Evolutionary conservation across 208 protist genomes (phyloP), one percentile per base, ranked within the genome.

Genomic region (Acanthamoeba healyi): DNA sequence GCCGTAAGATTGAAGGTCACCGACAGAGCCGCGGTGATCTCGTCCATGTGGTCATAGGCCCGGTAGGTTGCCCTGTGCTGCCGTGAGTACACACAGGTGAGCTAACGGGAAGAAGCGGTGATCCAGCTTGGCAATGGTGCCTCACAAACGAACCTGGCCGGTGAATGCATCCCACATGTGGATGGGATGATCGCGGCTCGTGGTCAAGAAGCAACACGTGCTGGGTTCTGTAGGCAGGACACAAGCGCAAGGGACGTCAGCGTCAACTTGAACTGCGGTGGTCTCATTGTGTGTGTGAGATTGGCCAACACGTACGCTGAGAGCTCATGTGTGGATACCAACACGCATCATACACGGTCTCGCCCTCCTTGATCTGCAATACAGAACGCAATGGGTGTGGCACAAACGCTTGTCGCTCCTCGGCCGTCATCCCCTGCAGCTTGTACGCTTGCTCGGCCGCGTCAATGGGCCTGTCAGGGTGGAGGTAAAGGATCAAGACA

Each of bases 261-360:
- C n/a, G n/a, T n/a, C n/a, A n/a, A n/a, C n/a, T n/a, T n/a, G n/a
- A n/a, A n/a, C n/a, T n/a, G n/a, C n/a, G n/a, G n/a, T n/a, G n/a
- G n/a, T n/a, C n/a, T n/a, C n/a, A n/a, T n/a, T n/a, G n/a, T n/a
- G n/a, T n/a, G n/a, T n/a, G n/a, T n/a, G n/a, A 1, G 15, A 19
- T 54, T 54, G 49, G 49, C 49, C 22, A 19, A 26, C 51, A 63
- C 32, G 46, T 86, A 86, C 77, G 77, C 44, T 51, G 44, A 1
- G 84, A 91, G 38, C 72, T 91, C 84, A 91, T 91, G 84, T 91
- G 84, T 14, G 84, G 84, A 49, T 91, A 91, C 84, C 84, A 91
- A 72, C 56, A 46, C 15, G 58, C 46, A 32, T 91, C 84, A 22
- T 74, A 91, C 9, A 91, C 38, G 36, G 84, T 91, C 58, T 91